Evolutionary conservation across 768 basidiomycete species (phyloP).

Genomic region (Panus rudis): DNA sequence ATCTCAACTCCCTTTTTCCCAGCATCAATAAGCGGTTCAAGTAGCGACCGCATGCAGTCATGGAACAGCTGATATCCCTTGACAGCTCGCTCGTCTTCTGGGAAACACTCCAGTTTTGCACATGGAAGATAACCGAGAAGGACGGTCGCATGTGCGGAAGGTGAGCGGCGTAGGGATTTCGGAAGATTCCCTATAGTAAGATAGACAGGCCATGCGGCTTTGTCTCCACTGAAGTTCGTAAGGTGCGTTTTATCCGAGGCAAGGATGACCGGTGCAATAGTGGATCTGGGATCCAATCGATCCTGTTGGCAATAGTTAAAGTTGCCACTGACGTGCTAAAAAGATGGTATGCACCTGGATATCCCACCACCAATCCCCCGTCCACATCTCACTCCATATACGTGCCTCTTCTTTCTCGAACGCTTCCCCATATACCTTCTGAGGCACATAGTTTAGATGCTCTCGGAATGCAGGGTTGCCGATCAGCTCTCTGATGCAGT

Average conservation of each 20-base stretch:
- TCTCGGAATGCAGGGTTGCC: conserved; percentile 23
- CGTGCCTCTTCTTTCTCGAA: conserved; percentile 14
- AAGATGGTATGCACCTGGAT: conserved; percentile 15
- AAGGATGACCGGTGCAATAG: conserved; percentile 33
- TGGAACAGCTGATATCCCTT: conserved; percentile 20
- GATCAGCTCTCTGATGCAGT: conserved; percentile 21
- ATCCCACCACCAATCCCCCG: conserved; percentile 20
- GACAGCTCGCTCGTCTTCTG: conserved; percentile 2
- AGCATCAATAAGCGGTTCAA: conserved; percentile 15
- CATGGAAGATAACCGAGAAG: conserved; percentile 11
- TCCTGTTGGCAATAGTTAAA: conserved; percentile 3
- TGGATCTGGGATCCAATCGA: conserved; percentile 21
- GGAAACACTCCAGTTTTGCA: conserved; percentile 14
- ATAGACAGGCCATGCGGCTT: conserved; percentile 20
- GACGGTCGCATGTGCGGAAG: conserved; percentile 10
- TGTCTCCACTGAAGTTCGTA: conserved; percentile 18
- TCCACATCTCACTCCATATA: conserved; percentile 17
- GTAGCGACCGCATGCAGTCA: conserved; percentile 11
- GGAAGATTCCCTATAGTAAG: conserved; percentile 19
- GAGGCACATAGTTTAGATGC: conserved; percentile 21
- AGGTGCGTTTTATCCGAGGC: conserved; percentile 39
- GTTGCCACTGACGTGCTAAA: conserved; percentile 2
- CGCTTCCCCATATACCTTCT: conserved; percentile 6
- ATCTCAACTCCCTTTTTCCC: conserved; percentile 19
- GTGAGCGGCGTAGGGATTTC: conserved; percentile 9